Evolutionary conservation across 805 yeast genomes (phyloP).

Genomic region (Diddensiella santjacobensis): DNA sequence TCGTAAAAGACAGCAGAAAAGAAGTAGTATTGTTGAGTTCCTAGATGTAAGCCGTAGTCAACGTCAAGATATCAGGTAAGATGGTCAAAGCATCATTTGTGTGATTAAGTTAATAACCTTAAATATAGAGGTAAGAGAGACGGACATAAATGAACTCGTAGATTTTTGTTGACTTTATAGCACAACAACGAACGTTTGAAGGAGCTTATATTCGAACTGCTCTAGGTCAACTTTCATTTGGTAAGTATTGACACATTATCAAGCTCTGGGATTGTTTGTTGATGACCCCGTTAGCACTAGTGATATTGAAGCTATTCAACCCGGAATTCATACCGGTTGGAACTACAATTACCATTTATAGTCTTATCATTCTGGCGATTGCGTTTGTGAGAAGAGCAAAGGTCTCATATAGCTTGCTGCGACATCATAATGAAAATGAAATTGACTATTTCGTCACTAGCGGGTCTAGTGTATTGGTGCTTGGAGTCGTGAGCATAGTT

Average conservation of each 20-base stretch:
- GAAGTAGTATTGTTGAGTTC: slow-evolving; percentile 9
- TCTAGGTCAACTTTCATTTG: slow-evolving; percentile 61
- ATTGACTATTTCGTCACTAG: slow-evolving; percentile 52
- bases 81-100: not conserved
- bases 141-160: too few species aligned
- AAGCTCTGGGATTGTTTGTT: too few species aligned
- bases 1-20: not conserved
- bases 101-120: not conserved
- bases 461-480: slow-evolving; percentile 55
- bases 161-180: slow-evolving; percentile 34
- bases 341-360: slow-evolving; percentile 59
- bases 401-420: slow-evolving; percentile 37
- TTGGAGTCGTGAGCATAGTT: slow-evolving; percentile 47
- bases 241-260: slow-evolving; percentile 18
- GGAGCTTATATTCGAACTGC: slow-evolving; percentile 80
- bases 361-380: slow-evolving; percentile 42
- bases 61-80: slow-evolving; percentile 14
- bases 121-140: not conserved
- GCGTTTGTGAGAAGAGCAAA: slow-evolving; percentile 33
- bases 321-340: slow-evolving; percentile 65
- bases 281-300: slow-evolving; percentile 36
- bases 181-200: slow-evolving; percentile 79
- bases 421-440: slow-evolving; percentile 28
- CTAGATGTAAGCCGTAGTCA: slow-evolving; percentile 7
- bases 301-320: slow-evolving; percentile 62